A percentile compares a stretch with the other conserved stretches of the same genome.
phyloP scores from a whole-genome alignment of 306 rosid species.

The Vicia faba region DNA sequence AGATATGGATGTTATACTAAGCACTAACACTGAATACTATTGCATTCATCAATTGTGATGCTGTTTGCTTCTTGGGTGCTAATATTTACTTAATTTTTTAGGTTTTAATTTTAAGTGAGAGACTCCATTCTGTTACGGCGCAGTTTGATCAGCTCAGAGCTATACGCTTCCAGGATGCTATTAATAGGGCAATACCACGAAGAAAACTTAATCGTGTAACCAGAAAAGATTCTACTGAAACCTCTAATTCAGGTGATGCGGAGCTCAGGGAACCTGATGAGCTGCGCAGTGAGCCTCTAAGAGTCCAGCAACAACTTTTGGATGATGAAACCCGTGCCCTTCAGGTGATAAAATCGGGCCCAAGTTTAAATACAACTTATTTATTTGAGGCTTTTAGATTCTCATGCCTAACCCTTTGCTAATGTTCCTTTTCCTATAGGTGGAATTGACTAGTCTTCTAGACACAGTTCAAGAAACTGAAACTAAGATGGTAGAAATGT shows the following conservation, averaged over 20 bases:
- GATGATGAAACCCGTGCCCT: constrained; percentile 96
- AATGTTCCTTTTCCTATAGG: constrained; percentile 52
- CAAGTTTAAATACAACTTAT: constrained; percentile 23
- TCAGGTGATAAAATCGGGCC: constrained; percentile 57
- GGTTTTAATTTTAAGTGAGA: constrained; percentile 92
- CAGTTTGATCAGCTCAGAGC: constrained; percentile 96
- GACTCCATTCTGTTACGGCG: constrained; percentile 81
- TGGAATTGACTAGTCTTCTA: constrained; percentile 76
- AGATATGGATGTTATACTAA: background rate
- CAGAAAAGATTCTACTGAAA: constrained; percentile 47
- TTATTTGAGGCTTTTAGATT: constrained; percentile 34
- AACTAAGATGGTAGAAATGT: constrained; percentile 99
- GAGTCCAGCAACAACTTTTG: constrained; percentile 81
- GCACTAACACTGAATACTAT: background rate
- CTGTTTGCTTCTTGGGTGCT: constrained; percentile 20
- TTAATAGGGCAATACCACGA: constrained; percentile 77
- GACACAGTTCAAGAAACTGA: constrained; percentile 89
- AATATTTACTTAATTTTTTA: constrained; percentile 36
- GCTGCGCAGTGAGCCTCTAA: constrained; percentile 58
- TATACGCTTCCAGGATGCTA: constrained; percentile 83
- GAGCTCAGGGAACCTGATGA: constrained; percentile 66
- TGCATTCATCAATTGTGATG: constrained; percentile 27
- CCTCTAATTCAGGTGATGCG: constrained; percentile 46
- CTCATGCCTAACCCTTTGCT: constrained; percentile 19
- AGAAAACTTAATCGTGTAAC: constrained; percentile 59